Evolutionary conservation across 2,329 filamentous ascomycete species (phyloP), one percentile per base, ranked within the genome.

Genomic region (Laburnicola sp.): DNA sequence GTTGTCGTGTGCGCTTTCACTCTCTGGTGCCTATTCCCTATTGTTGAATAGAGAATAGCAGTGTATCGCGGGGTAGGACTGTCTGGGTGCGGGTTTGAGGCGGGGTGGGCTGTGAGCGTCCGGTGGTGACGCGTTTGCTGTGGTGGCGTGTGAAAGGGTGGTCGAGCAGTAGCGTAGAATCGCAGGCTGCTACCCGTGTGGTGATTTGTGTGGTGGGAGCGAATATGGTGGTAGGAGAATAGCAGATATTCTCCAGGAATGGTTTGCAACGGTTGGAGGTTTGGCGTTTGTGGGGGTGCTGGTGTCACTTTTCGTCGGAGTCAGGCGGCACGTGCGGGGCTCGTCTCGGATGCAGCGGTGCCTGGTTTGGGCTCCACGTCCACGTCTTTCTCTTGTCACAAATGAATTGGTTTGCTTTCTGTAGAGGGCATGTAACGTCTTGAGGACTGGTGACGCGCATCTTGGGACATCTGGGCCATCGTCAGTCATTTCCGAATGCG

Each of bases 321-420:
- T 44, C 41, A 44, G 30, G 28, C 30, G 7, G 41, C 41, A 31
- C 41, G 37, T 39, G 37, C 23, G 37, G 37, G 37, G 37, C n/a
- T 39, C 22, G 37, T 11, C 40, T 44, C 41, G 41, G 41, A 27
- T 44, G 21, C 21, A 42, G 27, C 25, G 39, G 37, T 23, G 35
- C 25, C 25, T 40, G 23, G 9, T 40, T 42, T 32, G 27, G 39
- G 39, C 27, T 22, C 21, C 27, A n/a, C 16, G 16, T 16, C 16
- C 16, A 23, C 27, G 21, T 16, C n/a, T 25, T 6, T 31, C n/a
- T 42, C 4, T 10, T 23, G 10, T 32, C 27, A 27, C 28, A 42
- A 22, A 23, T n/a, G 16, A 25, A 32, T 5, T 6, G 8, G n/a
- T 23, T 31, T n/a, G 40, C 28, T 32, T 31, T 21, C n/a, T 2